Evolutionary conservation across 2,329 filamentous ascomycete genomes (phyloP).

Genomic region (Calonectria honghensis): DNA sequence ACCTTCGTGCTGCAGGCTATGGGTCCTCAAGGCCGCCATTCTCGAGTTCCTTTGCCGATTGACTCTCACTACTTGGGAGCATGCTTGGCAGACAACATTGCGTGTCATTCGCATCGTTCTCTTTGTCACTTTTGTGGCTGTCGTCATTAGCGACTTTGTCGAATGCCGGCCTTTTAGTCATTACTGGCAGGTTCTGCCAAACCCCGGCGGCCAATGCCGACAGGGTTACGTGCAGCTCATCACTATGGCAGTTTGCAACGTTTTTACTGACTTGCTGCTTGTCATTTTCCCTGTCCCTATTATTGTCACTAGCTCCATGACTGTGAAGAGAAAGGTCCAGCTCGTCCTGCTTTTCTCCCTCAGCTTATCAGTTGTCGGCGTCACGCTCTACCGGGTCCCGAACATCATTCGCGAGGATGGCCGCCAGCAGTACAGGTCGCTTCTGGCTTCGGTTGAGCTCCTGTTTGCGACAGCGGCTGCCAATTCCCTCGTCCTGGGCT

Average conservation of each 20-base stretch:
- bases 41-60: conserved; percentile 94
- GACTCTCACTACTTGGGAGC: conserved; percentile 87
- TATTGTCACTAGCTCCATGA: conserved; percentile 86
- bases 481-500: conserved; percentile 92
- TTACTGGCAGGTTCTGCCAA: conserved; percentile 89
- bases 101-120: conserved; percentile 85
- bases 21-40: conserved; percentile 92
- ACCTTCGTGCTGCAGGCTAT: conserved; percentile 77
- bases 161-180: conserved; percentile 87
- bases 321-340: conserved; percentile 84
- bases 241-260: conserved; percentile 92
- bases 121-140: conserved; percentile 84
- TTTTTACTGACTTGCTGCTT: conserved; percentile 91
- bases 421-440: conserved; percentile 89
- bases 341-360: conserved; percentile 88
- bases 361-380: conserved; percentile 85
- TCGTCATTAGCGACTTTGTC: conserved; percentile 86
- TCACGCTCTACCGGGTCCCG: conserved; percentile 88
- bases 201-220: conserved; percentile 89
- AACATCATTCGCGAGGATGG: conserved; percentile 83
- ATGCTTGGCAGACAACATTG: conserved; percentile 82
- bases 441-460: conserved; percentile 92
- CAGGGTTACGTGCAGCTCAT: conserved; percentile 91
- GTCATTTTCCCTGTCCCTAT: conserved; percentile 93
- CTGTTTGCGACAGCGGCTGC: conserved; percentile 90